A percentile compares a stretch with the other conserved stretches of the same genome.
phyloP scores from a whole-genome alignment of 306 rosid species.

The Sicyos baderoa region DNA sequence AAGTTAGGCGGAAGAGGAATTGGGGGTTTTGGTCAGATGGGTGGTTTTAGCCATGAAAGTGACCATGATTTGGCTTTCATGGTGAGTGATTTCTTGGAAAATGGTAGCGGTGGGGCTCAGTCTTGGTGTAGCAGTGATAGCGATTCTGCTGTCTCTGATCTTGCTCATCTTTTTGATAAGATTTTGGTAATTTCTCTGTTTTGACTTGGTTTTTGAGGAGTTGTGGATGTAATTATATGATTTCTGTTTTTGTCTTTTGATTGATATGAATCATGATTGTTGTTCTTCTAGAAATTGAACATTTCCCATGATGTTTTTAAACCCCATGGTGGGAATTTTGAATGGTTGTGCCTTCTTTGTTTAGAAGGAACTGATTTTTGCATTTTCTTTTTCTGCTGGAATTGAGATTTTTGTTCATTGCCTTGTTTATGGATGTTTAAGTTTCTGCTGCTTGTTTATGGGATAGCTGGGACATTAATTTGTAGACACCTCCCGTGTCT shows the following conservation, averaged over 20 bases:
- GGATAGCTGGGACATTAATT: too few species aligned
- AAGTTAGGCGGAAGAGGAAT: slow-evolving; percentile 15
- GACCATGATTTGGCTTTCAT: slow-evolving; percentile 76
- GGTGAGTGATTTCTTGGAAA: slow-evolving; percentile 87
- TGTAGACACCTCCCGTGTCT: too few species aligned
- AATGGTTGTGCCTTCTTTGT: not conserved
- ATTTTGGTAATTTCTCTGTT: slow-evolving; percentile 39
- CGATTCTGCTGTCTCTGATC: slow-evolving; percentile 69
- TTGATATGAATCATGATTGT: too few species aligned
- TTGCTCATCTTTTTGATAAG: slow-evolving; percentile 65
- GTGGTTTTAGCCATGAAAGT: slow-evolving; percentile 81
- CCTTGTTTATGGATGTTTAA: not conserved
- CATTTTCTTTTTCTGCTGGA: not conserved
- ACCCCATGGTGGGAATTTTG: not conserved
- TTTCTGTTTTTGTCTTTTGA: not conserved
- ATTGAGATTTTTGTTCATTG: not conserved
- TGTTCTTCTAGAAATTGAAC: not conserved
- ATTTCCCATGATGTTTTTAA: not conserved
- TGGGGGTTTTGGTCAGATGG: slow-evolving; percentile 33
- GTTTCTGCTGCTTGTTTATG: not conserved
- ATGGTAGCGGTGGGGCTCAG: slow-evolving; percentile 76
- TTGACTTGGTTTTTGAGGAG: not conserved
- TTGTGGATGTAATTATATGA: not conserved
- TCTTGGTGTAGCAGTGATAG: slow-evolving; percentile 90
- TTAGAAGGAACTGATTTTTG: not conserved